phyloP scores from a whole-genome alignment of 192 early-diverging fungal species.

The Podila clonocystis region DNA sequence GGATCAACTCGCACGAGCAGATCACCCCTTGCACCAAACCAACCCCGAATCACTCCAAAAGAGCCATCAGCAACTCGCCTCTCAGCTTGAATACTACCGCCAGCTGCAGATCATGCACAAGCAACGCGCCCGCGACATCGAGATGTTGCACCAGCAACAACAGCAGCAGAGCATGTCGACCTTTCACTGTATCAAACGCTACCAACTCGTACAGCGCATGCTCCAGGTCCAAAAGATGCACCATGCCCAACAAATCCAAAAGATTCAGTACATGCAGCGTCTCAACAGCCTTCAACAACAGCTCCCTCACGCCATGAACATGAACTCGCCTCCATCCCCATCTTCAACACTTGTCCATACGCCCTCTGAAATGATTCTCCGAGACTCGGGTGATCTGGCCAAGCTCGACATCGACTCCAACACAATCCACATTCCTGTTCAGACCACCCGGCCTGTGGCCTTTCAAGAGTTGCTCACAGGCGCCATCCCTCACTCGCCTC shows the following conservation, averaged over 20 bases:
- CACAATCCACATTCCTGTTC: constrained; percentile 25
- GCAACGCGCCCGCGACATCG: constrained; percentile 39
- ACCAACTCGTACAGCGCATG: constrained; percentile 26
- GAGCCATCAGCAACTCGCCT: constrained; percentile 17
- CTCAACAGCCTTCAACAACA: constrained; percentile 13
- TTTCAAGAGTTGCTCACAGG: constrained; percentile 16
- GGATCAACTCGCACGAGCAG: constrained; percentile 1
- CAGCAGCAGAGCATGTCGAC: constrained; percentile 16
- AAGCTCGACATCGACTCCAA: constrained; percentile 25
- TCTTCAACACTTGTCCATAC: background rate
- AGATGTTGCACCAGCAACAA: constrained; percentile 26
- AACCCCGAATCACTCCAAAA: constrained; percentile 13
- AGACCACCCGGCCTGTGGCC: constrained; percentile 14
- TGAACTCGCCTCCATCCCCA: background rate
- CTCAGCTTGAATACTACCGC: constrained; percentile 36
- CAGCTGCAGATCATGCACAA: constrained; percentile 47
- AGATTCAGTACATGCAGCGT: constrained; percentile 35
- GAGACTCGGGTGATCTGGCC: constrained; percentile 10
- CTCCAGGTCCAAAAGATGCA: constrained; percentile 25
- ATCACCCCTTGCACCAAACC: constrained; percentile 24
- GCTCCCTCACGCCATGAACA: background rate
- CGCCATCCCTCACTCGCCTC: background rate
- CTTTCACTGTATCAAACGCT: constrained; percentile 22
- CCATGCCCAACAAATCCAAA: constrained; percentile 42
- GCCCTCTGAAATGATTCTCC: background rate